Percentiles rank a stretch among this genome's conserved stretches.
Evolutionary conservation across 345 rosid genomes (phyloP).

Genomic region (Populus deltoides): DNA sequence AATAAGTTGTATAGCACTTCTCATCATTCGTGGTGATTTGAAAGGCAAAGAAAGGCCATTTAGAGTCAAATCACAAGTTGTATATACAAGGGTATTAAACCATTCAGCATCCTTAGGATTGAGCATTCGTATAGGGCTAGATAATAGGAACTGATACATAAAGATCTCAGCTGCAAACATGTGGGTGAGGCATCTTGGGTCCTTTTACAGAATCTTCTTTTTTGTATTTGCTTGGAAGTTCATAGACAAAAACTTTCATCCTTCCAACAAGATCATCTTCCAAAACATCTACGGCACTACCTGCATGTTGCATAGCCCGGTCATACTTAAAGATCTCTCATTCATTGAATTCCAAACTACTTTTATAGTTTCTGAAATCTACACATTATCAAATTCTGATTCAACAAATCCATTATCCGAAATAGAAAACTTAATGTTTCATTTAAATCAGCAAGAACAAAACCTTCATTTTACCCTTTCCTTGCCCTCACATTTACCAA

Average conservation of each 20-base stretch:
- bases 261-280: conserved; percentile 32
- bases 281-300: conserved; percentile 39
- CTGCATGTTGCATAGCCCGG: conserved; percentile 8
- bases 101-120: conserved; percentile 34
- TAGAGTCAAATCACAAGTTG: conserved; percentile 34
- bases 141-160: conserved; percentile 32
- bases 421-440: neutral
- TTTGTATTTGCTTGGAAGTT: conserved; percentile 37
- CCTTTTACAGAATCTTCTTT: conserved; percentile 33
- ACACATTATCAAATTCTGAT: neutral
- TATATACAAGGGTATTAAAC: conserved; percentile 32
- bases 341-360: neutral
- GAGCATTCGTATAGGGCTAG: conserved; percentile 30
- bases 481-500: neutral
- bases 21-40: conserved; percentile 33
- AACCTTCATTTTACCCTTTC: neutral
- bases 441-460: neutral
- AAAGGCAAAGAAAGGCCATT: conserved; percentile 37
- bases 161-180: conserved; percentile 39
- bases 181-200: conserved; percentile 29
- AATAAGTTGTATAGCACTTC: conserved; percentile 31
- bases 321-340: neutral
- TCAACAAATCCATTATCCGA: neutral
- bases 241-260: conserved; percentile 35
- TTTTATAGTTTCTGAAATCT: neutral